Base-by-base conservation (phyloP, 2,329 filamentous ascomycete species). In the Dothiorella sarmentorum region DNA sequence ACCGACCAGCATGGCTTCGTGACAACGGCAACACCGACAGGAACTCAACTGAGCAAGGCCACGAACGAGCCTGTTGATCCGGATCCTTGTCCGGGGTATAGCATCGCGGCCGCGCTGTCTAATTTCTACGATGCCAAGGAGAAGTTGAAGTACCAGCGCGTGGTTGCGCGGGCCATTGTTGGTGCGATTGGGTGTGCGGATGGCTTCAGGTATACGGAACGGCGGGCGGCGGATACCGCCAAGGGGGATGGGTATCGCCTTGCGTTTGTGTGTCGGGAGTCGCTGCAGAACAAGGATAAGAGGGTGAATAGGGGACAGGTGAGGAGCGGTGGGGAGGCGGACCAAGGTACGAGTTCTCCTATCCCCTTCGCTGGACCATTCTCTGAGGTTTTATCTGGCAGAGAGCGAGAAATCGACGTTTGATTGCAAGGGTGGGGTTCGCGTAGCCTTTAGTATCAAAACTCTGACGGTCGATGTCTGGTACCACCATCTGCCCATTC, bases 221-320 rank as follows among this genome's bases (percentile, higher is more conserved):
- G 69, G 26, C 65, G 67, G 26, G 68, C 66, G 3, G 61, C 61
- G 24, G 70, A 67, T 24, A 72, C 63, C 43, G 66, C 66, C 7
- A 64, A 65, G 15, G 62, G 61, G 6, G 69, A 72, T 58, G 70
- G 71, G 9, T 58, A 61, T 22, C 66, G 69, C 3, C 65, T 72
- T 57, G 70, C 65, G 38, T 73, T 68, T 61, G 63, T 72, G 9
- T 73, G 70, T 49, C 61, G 60, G 27, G 70, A 73, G 58, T 73
- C 69, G 22, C 58, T 68, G 3, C 65, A 71, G 58, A 71, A 72
- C 59, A 64, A 62, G 17, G 59, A 67, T 51, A 64, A 68, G 9
- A 67, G 66, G 24, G 61, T 57, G 56, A 68, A 67, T 56, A 59
- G 55, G 29, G 68, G 66, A 13, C 37, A 52, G 7, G 26, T 22